Conservation (phyloP, 1,284 basidiomycete genomes). For the Cystobasidium slooffiae region DNA sequence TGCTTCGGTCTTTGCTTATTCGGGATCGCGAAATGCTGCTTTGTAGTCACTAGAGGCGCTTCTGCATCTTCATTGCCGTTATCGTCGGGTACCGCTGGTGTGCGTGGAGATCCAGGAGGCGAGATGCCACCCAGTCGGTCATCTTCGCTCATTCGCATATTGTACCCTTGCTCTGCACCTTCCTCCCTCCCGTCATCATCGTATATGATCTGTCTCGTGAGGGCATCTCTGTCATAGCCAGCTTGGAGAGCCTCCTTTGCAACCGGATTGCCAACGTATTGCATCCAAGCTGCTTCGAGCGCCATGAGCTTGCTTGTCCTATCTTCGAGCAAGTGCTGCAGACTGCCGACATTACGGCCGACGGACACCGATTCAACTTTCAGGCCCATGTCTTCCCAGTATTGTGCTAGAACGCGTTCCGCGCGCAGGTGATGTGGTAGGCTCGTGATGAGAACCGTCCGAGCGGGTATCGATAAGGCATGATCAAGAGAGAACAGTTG, state of each 20-base stretch:
- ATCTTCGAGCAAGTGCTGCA: constrained; percentile 73
- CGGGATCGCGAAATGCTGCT: constrained; percentile 67
- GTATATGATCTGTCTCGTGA: constrained; percentile 49
- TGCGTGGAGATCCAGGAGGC: constrained; percentile 41
- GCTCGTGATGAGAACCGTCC: constrained; percentile 85
- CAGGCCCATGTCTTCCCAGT: constrained; percentile 77
- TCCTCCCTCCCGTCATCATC: constrained; percentile 30
- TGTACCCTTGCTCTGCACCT: constrained; percentile 15
- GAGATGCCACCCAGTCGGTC: constrained; percentile 12
- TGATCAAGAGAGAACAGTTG: constrained; percentile 92
- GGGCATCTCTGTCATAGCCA: constrained; percentile 61
- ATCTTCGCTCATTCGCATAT: constrained; percentile 13
- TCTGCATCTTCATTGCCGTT: constrained; percentile 47
- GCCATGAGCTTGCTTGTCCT: constrained; percentile 76
- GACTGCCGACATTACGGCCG: constrained; percentile 75
- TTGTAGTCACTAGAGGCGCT: constrained; percentile 40
- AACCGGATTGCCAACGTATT: constrained; percentile 91
- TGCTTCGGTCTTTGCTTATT: constrained; percentile 72
- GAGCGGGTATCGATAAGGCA: constrained; percentile 88
- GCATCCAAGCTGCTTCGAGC: constrained; percentile 82
- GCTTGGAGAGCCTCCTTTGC: constrained; percentile 73
- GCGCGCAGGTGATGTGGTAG: constrained; percentile 81
- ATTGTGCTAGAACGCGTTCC: constrained; percentile 83
- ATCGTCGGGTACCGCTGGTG: constrained; percentile 43
- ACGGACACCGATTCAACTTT: constrained; percentile 88